Evolutionary conservation across 306 rosid genomes (phyloP), one percentile per base, ranked within the genome.

Genomic region (Vicia villosa): DNA sequence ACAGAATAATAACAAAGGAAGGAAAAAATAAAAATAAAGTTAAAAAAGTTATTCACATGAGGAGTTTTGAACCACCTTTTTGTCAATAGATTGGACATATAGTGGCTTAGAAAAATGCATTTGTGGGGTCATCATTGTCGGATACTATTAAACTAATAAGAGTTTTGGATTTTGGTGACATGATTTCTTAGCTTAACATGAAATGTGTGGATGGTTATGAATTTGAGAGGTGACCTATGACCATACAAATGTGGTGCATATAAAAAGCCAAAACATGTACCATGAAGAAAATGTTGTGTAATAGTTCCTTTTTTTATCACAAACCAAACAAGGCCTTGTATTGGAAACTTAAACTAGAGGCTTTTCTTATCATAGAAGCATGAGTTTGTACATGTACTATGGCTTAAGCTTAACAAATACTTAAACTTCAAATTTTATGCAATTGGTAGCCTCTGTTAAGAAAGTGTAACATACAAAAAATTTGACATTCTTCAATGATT

Each of bases 1-100:
- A 77, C 46, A 77, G 85, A 73, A 73, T 14, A 50, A 59, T 49
- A 46, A 77, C 60, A 63, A 13, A 68, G 36, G 5, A 45, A 28
- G 12, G 21, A 51, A 11, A 24, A 60, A 6, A 74, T 47, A 28
- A 22, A 47, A 5, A 5, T 24, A 26, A 56, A 66, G 5, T 19
- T 42, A 16, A 47, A 10, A 52, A 30, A 46, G 12, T 63, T 64
- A 74, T 64, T 82, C 83, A 82, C 86, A 70, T 78, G 86, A 68
- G 45, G 40, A 56, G 30, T 74, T 74, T 64, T 55, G 70, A 79
- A 79, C 76, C 76, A 74, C 79, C 72, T 3, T 74, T 79, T 79
- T 79, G 83, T 79, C 83, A 52, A 79, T 36, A 61, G 75, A 69
- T 76, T 75, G 58, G 26, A 60, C 70, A 24, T 60, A 61, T 71